Evolutionary conservation across 305 asterid genomes (phyloP).

Genomic region (Fraxinus angustifolia): DNA sequence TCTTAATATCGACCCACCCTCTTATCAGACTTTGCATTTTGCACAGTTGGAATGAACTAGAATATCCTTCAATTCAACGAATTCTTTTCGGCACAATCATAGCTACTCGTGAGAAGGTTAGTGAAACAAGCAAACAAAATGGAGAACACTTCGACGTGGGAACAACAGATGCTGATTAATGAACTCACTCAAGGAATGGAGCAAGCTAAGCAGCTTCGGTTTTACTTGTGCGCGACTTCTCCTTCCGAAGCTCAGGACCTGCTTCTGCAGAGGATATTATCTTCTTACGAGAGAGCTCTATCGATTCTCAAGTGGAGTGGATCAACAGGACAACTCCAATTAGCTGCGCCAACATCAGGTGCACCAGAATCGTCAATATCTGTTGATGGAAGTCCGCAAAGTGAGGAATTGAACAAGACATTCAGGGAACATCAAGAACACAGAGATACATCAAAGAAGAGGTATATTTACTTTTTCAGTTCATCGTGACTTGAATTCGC

Average conservation of each 20-base stretch:
- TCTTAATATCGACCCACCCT: background rate
- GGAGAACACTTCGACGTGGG: slow-evolving; percentile 49
- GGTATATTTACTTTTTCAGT: slow-evolving; percentile 35
- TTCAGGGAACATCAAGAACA: slow-evolving; percentile 32
- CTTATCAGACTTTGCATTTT: background rate
- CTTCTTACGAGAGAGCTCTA: slow-evolving; percentile 67
- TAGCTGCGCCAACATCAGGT: slow-evolving; percentile 18
- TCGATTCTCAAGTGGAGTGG: slow-evolving; percentile 49
- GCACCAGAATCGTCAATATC: slow-evolving; percentile 40
- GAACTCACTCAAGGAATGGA: slow-evolving; percentile 75
- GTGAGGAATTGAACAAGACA: slow-evolving; percentile 40
- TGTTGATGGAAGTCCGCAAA: slow-evolving; percentile 44
- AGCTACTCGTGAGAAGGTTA: background rate
- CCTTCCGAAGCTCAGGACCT: slow-evolving; percentile 41
- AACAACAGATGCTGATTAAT: slow-evolving; percentile 42
- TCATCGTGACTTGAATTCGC: background rate
- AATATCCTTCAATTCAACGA: background rate
- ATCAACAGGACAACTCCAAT: slow-evolving; percentile 22
- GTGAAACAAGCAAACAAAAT: slow-evolving; percentile 19
- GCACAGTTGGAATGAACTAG: background rate
- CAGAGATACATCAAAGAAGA: slow-evolving; percentile 51
- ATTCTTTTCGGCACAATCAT: background rate
- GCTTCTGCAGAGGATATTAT: slow-evolving; percentile 52
- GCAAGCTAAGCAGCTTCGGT: slow-evolving; percentile 61
- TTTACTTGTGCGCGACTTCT: slow-evolving; percentile 42